Conservation (phyloP, 257 asterid genomes). For the Forsythia viridissima region DNA sequence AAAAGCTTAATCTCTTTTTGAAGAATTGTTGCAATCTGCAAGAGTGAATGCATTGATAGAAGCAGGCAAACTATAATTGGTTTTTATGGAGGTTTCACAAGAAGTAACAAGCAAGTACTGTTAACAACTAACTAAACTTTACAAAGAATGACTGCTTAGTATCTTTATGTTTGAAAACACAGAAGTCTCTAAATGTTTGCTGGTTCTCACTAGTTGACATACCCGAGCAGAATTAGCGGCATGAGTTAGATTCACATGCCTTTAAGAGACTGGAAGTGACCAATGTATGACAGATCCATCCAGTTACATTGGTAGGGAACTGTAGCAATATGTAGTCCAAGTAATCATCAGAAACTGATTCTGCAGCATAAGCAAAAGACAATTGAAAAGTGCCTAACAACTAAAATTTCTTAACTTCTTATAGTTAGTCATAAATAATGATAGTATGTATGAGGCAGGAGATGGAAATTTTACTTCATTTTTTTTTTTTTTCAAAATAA, state of each 20-base stretch:
- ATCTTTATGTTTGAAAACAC: neutral
- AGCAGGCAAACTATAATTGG: neutral
- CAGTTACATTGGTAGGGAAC: constrained; percentile 96
- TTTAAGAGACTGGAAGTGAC: constrained; percentile 95
- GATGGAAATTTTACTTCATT: neutral
- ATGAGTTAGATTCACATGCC: constrained; percentile 66
- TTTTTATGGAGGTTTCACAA: neutral
- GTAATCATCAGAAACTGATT: constrained; percentile 91
- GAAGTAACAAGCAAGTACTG: constrained; percentile 9
- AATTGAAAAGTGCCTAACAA: neutral
- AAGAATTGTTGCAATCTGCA: neutral
- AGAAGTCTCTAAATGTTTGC: neutral
- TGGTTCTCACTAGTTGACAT: constrained; percentile 23
- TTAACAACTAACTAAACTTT: neutral
- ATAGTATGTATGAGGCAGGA: neutral
- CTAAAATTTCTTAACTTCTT: neutral
- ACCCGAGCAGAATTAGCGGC: constrained; percentile 36
- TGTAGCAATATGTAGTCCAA: constrained; percentile 89
- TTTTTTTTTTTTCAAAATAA: neutral
- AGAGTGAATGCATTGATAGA: neutral
- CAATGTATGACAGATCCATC: constrained; percentile 94
- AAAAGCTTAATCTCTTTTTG: neutral
- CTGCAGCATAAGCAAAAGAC: constrained; percentile 44
- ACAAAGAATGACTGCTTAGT: constrained; percentile 1
- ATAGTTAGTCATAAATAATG: neutral